Evolutionary conservation across 116 monocot species (phyloP), one percentile per base, ranked within the genome.

Genomic region (Trichopus zeylanicus): DNA sequence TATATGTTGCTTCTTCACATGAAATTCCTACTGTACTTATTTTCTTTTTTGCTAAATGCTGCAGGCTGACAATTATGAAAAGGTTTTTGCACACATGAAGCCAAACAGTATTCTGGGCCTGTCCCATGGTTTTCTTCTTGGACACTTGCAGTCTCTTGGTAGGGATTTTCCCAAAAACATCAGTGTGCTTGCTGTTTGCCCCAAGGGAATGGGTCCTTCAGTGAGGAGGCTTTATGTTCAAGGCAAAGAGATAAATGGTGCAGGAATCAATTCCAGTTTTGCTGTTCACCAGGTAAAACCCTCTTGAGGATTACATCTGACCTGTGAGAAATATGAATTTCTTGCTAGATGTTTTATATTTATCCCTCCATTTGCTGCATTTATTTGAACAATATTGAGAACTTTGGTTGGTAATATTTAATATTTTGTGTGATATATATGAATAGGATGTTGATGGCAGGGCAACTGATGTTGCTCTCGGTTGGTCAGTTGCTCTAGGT

Each of bases 191-290:
- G 97, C 91, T 60, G 97, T 98, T 11, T 98, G 97, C 53, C 97
- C 97, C 60, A 98, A 98, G 70, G 97, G 97, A 10, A 91, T 91
- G 97, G 97, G 91, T 23, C 97, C 97, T 15, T 98, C 97, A 28
- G 97, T 98, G 8, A 81, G 97, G 56, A 90, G 97, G 57, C 77
- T 98, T 7, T 98, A 98, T 79, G 81, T 98, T 54, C 97, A 98
- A 64, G 97, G 97, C 6, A 98, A 98, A 72, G 97, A 98, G 51
- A 62, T 91, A 9, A 98, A 98, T 82, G 97, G 97, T 35, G 97
- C 97, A 26, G 97, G 97, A 26, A 97, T 97, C 53, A 97, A 97
- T 68, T 80, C 97, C 38, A 98, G 97, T 68, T 97, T 98, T 84
- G 97, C 80, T 33, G 91, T 91, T 53, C 87, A 98, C 48, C 97